Evolutionary conservation across 2,329 filamentous ascomycete species (phyloP), one percentile per base, ranked within the genome.

Genomic region (Allantophomopsis cytisporea): DNA sequence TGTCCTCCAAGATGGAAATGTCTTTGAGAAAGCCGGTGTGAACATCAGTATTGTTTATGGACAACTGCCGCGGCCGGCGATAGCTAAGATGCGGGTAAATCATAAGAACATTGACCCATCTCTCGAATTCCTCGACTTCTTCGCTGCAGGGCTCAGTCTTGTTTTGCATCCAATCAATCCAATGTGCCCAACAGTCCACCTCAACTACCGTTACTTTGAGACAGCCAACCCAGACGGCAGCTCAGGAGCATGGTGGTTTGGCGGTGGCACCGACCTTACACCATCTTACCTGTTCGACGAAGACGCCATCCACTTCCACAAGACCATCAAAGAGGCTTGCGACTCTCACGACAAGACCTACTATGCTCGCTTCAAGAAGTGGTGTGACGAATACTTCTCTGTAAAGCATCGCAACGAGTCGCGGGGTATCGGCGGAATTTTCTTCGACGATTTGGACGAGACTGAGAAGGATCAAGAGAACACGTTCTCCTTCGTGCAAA

Each of bases 181-280:
- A 36, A 94, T 94, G 81, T 89, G 89, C 7, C 91, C 91, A 1
- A 98, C 91, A 0, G 91, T 98, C 14, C 91, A 98, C 60, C 71
- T 98, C 50, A 98, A 98, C 68, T 96, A 96, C 68, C 79, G 91
- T 41, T 98, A 98, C 64, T 98, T 98, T 56, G 91, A 98, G 66
- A 98, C 91, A 1, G 83, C 84, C 44, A 83, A 89, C 52, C 74
- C 82, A 7, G 81, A 89, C 51, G 86, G 83, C 34, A 82, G 70
- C 48, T 80, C 70, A 39, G 86, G 89, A 47, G 82, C 87, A 7
- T 98, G 91, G 89, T 98, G 91, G 91, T 98, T 94, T 54, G 91
- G 91, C 47, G 91, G 91, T 38, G 91, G 91, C 41, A 88, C 85
- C 39, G 91, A 98, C 60, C 63, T 98, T 49, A 98, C 91, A 11